Base-by-base conservation (phyloP, 2,329 filamentous ascomycete species). In the Pseudocercospora musae region DNA sequence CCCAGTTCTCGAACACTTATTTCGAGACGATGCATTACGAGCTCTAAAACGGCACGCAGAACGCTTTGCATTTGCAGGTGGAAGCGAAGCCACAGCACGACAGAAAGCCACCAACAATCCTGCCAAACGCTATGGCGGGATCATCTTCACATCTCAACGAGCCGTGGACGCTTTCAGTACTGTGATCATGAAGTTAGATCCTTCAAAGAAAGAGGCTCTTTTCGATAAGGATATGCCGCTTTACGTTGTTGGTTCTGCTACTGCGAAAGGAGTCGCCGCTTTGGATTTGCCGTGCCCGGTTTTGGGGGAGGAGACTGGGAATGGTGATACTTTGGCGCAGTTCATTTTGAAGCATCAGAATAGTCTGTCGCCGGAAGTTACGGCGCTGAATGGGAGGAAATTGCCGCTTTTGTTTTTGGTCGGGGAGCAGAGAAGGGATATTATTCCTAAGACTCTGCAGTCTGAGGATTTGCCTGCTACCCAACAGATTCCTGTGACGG, bases 351-450 rank as follows among this genome's bases (percentile, higher is more conserved):
- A 87, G 2, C 89, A 96, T 73, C 96, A 96, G 72, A 85, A 83
- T 58, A 62, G 62, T 7, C 64, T 81, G 10, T 71, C 71, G 29
- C 61, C 25, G 27, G 69, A 68, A 42, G 69, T 69, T 18, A 71
- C 70, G 29, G 68, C 68, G 62, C 58, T 73, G 4, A 66, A 74
- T n/a, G 71, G 70, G 7, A 53, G 59, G 13, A 86, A 86, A 69
- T 87, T 83, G 0, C 84, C 89, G 0, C 75, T 98, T 4, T 79
- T 98, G 0, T 99, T 98, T 75, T 84, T 96, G 13, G 92, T 96
- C 0, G 95, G 95, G 20, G 94, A 97, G 74, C 90, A 93, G 73
- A 85, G 92, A 59, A 82, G 95, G 49, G 95, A 98, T 74, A 87
- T 96, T 67, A 96, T 99, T 66, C 93, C 95, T 1, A 90, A 85